Conservation (phyloP, 2,329 filamentous ascomycete species). For the Exophiala dermatitidis region DNA sequence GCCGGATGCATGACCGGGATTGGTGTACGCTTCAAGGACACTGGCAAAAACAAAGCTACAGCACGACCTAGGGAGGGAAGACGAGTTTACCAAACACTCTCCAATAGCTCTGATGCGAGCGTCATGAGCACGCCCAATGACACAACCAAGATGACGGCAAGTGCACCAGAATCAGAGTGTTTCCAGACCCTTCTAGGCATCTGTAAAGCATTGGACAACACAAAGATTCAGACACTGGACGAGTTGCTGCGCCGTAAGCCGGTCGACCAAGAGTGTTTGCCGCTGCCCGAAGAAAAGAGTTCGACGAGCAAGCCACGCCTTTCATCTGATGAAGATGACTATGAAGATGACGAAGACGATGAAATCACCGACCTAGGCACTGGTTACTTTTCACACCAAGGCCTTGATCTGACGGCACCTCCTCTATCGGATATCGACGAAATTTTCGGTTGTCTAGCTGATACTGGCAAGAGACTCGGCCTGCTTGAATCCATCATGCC, state of each 20-base stretch:
- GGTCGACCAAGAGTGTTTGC: neutral
- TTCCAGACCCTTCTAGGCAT: neutral
- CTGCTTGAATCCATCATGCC: conserved; percentile 32
- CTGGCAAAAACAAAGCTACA: neutral
- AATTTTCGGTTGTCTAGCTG: conserved; percentile 46
- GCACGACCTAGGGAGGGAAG: neutral
- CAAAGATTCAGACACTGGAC: neutral
- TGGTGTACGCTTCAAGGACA: neutral
- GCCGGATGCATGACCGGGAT: neutral
- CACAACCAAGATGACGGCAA: neutral
- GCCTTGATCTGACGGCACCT: conserved; percentile 27
- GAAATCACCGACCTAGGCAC: neutral
- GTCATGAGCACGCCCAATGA: neutral
- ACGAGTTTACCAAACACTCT: neutral
- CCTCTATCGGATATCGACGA: conserved; percentile 43
- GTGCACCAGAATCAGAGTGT: neutral
- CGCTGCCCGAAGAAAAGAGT: neutral
- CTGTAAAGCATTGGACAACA: neutral
- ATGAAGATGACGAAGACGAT: neutral
- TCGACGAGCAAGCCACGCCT: neutral
- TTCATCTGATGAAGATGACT: neutral
- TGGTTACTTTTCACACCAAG: conserved; percentile 18
- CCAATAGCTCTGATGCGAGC: neutral
- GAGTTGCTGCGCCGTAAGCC: neutral
- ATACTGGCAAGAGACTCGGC: conserved; percentile 25